Percentiles rank a stretch among this genome's conserved stretches.
Conservation (phyloP, 208 protist species). For the Trypanosoma melophagium region DNA sequence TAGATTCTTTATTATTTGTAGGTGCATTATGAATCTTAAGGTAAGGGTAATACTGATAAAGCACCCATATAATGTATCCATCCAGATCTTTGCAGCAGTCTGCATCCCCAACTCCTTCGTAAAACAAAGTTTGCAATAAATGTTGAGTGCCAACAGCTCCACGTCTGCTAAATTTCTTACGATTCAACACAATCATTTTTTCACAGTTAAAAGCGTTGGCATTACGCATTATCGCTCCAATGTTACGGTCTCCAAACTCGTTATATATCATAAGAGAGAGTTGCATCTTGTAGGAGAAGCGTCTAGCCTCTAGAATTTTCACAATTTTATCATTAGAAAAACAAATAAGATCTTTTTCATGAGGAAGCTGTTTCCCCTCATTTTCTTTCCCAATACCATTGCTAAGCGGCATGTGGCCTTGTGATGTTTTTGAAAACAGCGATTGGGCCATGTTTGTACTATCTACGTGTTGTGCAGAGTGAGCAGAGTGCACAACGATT, state of each 20-base stretch:
- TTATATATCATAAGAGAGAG: slow-evolving; percentile 72
- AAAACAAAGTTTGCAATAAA: slow-evolving; percentile 40
- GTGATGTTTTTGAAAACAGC: not conserved
- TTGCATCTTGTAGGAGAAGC: slow-evolving; percentile 49
- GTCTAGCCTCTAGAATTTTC: slow-evolving; percentile 28
- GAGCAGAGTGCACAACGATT: slow-evolving; percentile 55
- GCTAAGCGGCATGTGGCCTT: slow-evolving; percentile 67
- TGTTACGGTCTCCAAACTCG: slow-evolving; percentile 79
- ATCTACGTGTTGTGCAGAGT: not conserved
- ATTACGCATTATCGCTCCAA: slow-evolving; percentile 81
- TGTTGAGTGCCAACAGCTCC: slow-evolving; percentile 77
- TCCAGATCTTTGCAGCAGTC: slow-evolving; percentile 23
- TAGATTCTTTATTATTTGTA: not conserved
- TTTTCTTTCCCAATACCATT: slow-evolving; percentile 15
- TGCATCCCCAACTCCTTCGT: slow-evolving; percentile 15
- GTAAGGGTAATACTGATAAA: slow-evolving; percentile 83
- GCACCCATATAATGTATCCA: slow-evolving; percentile 60
- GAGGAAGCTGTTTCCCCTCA: slow-evolving; percentile 27
- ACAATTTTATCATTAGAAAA: slow-evolving; percentile 49
- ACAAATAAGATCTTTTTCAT: slow-evolving; percentile 51
- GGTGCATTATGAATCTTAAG: slow-evolving; percentile 33
- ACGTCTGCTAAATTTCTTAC: slow-evolving; percentile 65
- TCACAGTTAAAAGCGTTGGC: slow-evolving; percentile 84
- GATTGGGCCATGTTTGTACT: not conserved
- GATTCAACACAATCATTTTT: slow-evolving; percentile 57